These are phyloP conservation scores for Candida hispaniensis DNA, from an alignment of 805 yeast genomes.

Conservation along the genomic window DNA sequence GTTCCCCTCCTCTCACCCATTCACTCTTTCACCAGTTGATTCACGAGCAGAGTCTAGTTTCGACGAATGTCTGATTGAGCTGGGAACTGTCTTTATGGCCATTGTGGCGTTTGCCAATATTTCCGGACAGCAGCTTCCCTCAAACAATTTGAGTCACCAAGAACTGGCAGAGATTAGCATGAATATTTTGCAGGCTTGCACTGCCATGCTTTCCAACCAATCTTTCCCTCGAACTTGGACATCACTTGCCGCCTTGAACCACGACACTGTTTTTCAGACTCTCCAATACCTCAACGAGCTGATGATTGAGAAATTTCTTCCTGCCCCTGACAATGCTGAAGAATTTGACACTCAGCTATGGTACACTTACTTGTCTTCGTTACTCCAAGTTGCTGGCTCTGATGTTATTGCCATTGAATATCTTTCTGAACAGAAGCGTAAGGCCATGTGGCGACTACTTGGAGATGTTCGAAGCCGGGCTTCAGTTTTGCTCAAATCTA, in stretches of 20 bases:
- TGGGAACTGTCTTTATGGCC: constrained; percentile 42
- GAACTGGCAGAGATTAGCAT: constrained; percentile 25
- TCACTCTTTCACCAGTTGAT: constrained; percentile 54
- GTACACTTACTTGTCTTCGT: constrained; percentile 52
- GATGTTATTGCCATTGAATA: constrained; percentile 61
- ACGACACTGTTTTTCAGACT: constrained; percentile 26
- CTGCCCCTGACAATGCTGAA: constrained; percentile 40
- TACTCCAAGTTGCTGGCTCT: constrained; percentile 50
- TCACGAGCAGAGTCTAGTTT: constrained; percentile 57
- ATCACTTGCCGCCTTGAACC: constrained; percentile 36
- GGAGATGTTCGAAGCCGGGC: constrained; percentile 53
- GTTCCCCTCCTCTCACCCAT: constrained; percentile 62
- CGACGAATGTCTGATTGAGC: constrained; percentile 63
- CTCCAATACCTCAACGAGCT: constrained; percentile 36
- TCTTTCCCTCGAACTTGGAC: constrained; percentile 51
- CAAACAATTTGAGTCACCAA: constrained; percentile 21
- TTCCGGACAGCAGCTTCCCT: constrained; percentile 20
- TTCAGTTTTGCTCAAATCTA: constrained; percentile 42
- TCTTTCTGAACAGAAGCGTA: constrained; percentile 59
- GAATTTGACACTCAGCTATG: constrained; percentile 51
- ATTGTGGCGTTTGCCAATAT: constrained; percentile 23
- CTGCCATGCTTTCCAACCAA: constrained; percentile 23
- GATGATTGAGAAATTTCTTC: constrained; percentile 42
- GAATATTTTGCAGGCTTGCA: constrained; percentile 25
- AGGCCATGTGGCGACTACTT: constrained; percentile 54